These are phyloP conservation scores for Diversispora eburnea DNA, from an alignment of 192 early-diverging fungal genomes.

Conservation along the genomic window DNA sequence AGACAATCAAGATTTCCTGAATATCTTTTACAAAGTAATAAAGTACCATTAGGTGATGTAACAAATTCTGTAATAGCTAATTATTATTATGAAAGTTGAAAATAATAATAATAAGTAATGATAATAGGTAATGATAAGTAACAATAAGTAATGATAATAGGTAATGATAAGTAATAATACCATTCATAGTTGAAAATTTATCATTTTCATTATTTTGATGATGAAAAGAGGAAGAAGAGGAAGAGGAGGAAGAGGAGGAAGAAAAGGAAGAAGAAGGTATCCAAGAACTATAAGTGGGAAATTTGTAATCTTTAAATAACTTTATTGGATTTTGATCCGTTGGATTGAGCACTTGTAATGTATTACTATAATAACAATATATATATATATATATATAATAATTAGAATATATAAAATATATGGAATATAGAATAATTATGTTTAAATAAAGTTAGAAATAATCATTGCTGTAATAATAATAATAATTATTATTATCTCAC, in stretches of 20 bases:
- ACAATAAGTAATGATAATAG: too few relatives aligned
- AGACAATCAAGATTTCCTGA: conserved; percentile 22
- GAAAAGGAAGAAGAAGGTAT: background rate
- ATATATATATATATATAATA: background rate
- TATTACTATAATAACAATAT: background rate
- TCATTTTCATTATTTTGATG: background rate
- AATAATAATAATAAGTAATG: too few relatives aligned
- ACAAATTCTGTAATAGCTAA: conserved; percentile 21
- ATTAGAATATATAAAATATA: too few relatives aligned
- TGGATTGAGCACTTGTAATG: background rate
- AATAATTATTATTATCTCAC: background rate
- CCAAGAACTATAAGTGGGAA: conserved; percentile 12
- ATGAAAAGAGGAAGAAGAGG: background rate
- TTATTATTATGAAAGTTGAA: too few relatives aligned
- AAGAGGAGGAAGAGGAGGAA: background rate
- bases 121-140: too few relatives aligned
- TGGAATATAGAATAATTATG: background rate
- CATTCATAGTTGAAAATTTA: background rate
- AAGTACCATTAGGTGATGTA: conserved; percentile 19
- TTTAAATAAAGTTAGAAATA: background rate
- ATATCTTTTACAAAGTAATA: background rate
- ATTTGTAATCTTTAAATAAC: background rate
- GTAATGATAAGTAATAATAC: background rate
- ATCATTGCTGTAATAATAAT: background rate
- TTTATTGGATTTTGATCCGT: background rate